Evolutionary conservation across 1,284 basidiomycete genomes (phyloP), one percentile per base, ranked within the genome.

Genomic region (Hortiboletus rubellus): DNA sequence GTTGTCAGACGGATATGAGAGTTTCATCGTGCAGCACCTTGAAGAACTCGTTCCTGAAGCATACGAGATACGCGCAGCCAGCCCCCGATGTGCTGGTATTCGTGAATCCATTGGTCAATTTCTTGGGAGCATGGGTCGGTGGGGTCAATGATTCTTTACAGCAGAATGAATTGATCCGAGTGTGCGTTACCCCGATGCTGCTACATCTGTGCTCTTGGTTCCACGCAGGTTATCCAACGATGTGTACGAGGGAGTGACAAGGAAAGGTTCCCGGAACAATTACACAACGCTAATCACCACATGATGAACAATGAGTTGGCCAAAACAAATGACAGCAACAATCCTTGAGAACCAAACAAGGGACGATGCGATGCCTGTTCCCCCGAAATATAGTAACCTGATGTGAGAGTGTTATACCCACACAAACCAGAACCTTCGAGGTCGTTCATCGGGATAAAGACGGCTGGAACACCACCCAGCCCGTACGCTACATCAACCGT

Each of bases 401-500:
- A 33, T 10, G 18, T 9, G 24, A 50, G 22, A 24, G 33, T 50
- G n/a, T 18, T 34, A 31, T 54, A 61, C 17, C 70, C 72, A 60
- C 79, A 81, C 42, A 81, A 46, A 15, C 75, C 74, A 12, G 79
- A 79, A 42, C 66, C 69, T 31, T 67, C 17, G 30, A 87, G 75
- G 30, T 68, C 53, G 22, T 61, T 58, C 41, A 67, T 61, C 12
- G 82, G 82, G 1, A 82, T 71, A 38, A 89, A 76, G 50, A 88
- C 72, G 50, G 81, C 77, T 8, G 86, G 79, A 24, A 76, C 73
- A 31, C 87, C 88, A 30, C 87, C 87, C 50, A 73, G 74, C 5
- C 76, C 78, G 64, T 89, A 90, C 55, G 83, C 72, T 24, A 83
- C 78, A 30, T 81, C 74, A 48, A 90, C 64, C 38, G 77, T 81